phyloP scores from a whole-genome alignment of 2,329 filamentous ascomycete species.

The Alternaria incomplexa region DNA sequence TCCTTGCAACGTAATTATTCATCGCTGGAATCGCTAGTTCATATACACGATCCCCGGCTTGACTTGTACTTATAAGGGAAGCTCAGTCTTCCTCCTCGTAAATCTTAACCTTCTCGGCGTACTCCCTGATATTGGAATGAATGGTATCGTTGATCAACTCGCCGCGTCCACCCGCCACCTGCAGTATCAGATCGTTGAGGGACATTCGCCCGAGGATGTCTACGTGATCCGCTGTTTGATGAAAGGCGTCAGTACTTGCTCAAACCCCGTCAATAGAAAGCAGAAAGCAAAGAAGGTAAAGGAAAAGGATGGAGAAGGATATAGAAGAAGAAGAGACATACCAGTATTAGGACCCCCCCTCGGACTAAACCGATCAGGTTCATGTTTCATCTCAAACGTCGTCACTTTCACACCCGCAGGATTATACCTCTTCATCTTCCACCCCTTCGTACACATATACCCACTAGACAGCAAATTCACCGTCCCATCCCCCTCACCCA shows the following conservation, averaged over 20 bases:
- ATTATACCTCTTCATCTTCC: constrained; percentile 93
- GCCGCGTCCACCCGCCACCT: constrained; percentile 84
- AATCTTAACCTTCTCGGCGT: constrained; percentile 83
- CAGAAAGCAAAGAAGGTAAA: too few relatives aligned
- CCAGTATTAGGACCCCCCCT: constrained; percentile 71
- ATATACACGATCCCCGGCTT: background rate
- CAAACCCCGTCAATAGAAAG: background rate
- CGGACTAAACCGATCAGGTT: constrained; percentile 90
- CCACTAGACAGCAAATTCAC: constrained; percentile 90
- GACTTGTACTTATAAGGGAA: too few relatives aligned
- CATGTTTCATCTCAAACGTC: constrained; percentile 94
- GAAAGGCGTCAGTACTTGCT: constrained; percentile 4
- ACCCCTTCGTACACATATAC: constrained; percentile 97
- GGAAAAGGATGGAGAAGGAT: background rate
- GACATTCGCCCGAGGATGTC: constrained; percentile 90
- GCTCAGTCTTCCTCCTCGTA: constrained; percentile 59
- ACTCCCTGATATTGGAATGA: constrained; percentile 80
- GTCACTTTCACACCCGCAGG: constrained; percentile 81
- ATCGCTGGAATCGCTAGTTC: background rate
- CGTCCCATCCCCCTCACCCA: constrained; percentile 95
- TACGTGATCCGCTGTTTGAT: constrained; percentile 77
- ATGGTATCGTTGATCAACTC: constrained; percentile 78
- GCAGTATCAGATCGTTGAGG: constrained; percentile 87
- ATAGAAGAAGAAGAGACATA: constrained; percentile 38
- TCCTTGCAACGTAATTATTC: background rate